A percentile compares a stretch with the other conserved stretches of the same genome.
These are phyloP conservation scores for Licmophora abbreviata DNA, from an alignment of 108 stramenopile genomes.

Conservation along the genomic window DNA sequence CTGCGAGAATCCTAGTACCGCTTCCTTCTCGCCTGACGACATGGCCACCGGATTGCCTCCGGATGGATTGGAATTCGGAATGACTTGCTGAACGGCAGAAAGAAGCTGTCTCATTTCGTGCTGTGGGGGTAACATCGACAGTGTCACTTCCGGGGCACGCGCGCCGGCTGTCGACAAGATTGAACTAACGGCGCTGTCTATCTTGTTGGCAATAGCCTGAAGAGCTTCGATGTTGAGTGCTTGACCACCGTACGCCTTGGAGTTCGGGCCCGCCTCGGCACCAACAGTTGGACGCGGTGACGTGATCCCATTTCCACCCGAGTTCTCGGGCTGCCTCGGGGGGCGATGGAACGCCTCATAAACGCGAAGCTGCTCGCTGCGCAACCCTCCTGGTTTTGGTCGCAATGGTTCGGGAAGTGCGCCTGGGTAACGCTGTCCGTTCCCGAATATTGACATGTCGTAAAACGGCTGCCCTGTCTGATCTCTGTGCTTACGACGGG, in stretches of 20 bases:
- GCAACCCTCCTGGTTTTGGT: conserved; percentile 90
- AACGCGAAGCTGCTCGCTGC: conserved; percentile 84
- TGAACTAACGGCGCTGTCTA: conserved; percentile 65
- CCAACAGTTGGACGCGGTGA: conserved; percentile 1
- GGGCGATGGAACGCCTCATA: conserved; percentile 95
- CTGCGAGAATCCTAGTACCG: conserved; percentile 86
- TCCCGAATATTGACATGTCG: conserved; percentile 91
- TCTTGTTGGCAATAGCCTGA: conserved; percentile 57
- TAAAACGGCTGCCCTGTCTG: conserved; percentile 84
- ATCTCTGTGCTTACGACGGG: conserved; percentile 78
- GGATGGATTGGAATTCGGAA: conserved; percentile 30
- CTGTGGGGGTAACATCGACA: conserved; percentile 83
- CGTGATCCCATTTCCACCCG: conserved; percentile 14
- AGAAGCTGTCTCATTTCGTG: conserved; percentile 89
- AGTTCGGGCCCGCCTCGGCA: conserved; percentile 7
- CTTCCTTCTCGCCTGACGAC: conserved; percentile 69
- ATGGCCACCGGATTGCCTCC: conserved; percentile 43
- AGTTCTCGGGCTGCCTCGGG: conserved; percentile 68
- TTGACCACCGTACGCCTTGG: conserved; percentile 1
- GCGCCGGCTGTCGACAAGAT: conserved; percentile 70
- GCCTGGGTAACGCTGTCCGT: conserved; percentile 79
- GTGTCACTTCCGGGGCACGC: conserved; percentile 76
- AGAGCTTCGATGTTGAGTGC: conserved; percentile 57
- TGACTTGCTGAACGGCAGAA: conserved; percentile 74
- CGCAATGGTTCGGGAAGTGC: conserved; percentile 89